These are phyloP conservation scores for Leishmania martiniquensis DNA, from an alignment of 208 protist species.

Conservation along the genomic window DNA sequence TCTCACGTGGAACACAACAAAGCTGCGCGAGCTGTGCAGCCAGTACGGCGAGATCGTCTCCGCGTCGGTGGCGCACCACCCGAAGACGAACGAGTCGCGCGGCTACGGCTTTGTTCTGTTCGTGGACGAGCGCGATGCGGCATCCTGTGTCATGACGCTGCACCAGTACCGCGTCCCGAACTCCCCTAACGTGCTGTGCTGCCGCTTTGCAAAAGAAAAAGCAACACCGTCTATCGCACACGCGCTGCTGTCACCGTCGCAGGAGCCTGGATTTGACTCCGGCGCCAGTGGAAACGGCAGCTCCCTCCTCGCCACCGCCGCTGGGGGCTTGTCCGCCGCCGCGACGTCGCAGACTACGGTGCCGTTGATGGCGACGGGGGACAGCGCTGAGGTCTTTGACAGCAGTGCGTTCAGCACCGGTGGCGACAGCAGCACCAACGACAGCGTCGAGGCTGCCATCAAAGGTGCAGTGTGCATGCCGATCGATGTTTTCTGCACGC, in stretches of 20 bases:
- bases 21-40: conserved; percentile 52
- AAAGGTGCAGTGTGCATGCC: conserved; percentile 21
- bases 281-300: not conserved
- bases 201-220: conserved; percentile 60
- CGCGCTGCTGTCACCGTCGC: not conserved
- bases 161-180: conserved; percentile 16
- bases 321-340: not conserved
- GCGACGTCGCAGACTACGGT: not conserved
- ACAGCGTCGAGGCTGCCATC: not conserved
- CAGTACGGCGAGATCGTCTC: conserved; percentile 56
- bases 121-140: conserved; percentile 42
- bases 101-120: conserved; percentile 81
- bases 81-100: conserved; percentile 46
- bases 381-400: not conserved
- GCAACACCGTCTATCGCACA: conserved; percentile 61
- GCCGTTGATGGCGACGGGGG: not conserved
- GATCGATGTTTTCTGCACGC: conserved; percentile 21
- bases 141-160: conserved; percentile 41
- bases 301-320: not conserved
- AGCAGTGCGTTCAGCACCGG: not conserved
- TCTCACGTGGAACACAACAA: conserved; percentile 62
- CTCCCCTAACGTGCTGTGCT: conserved; percentile 37
- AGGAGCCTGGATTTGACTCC: not conserved
- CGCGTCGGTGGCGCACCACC: conserved; percentile 63
- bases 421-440: not conserved